phyloP scores from a whole-genome alignment of 352 stramenopile species.

The Aphanomyces invadans region DNA sequence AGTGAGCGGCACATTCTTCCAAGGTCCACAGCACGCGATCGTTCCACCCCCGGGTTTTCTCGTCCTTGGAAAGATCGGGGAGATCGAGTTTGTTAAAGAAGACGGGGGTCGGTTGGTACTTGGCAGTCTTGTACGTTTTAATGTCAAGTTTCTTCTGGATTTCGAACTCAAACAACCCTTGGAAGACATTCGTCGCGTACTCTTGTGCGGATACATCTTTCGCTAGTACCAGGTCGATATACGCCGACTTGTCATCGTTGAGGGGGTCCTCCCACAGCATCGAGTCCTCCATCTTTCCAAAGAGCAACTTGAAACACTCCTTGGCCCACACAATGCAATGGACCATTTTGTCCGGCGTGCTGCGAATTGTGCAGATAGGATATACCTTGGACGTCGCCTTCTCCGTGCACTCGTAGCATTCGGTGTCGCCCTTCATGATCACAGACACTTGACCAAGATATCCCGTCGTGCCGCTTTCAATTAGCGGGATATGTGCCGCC shows the following conservation, averaged over 20 bases:
- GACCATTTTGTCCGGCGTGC: slow-evolving; percentile 97
- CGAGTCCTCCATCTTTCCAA: slow-evolving; percentile 76
- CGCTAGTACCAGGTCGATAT: slow-evolving; percentile 49
- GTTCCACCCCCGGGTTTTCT: slow-evolving; percentile 51
- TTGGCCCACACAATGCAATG: slow-evolving; percentile 99
- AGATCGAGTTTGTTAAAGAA: slow-evolving; percentile 49
- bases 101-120: slow-evolving; percentile 81
- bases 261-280: slow-evolving; percentile 93
- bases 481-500: slow-evolving; percentile 66
- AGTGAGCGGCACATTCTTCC: slow-evolving; percentile 81
- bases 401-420: slow-evolving; percentile 99
- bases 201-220: slow-evolving; percentile 32
- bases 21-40: slow-evolving; percentile 83
- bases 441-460: slow-evolving; percentile 97
- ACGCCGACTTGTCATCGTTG: slow-evolving; percentile 77
- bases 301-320: slow-evolving; percentile 85
- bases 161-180: slow-evolving; percentile 90
- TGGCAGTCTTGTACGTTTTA: slow-evolving; percentile 94
- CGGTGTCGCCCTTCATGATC: slow-evolving; percentile 95
- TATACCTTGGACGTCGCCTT: slow-evolving; percentile 96
- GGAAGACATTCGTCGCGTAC: slow-evolving; percentile 76
- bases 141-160: slow-evolving; percentile 95
- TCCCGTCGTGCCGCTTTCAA: slow-evolving; percentile 98
- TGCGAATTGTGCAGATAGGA: slow-evolving; percentile 99
- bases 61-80: slow-evolving; percentile 5